Evolutionary conservation across 1,284 basidiomycete genomes (phyloP), one percentile per base, ranked within the genome.

Genomic region (Abortiporus biennis): DNA sequence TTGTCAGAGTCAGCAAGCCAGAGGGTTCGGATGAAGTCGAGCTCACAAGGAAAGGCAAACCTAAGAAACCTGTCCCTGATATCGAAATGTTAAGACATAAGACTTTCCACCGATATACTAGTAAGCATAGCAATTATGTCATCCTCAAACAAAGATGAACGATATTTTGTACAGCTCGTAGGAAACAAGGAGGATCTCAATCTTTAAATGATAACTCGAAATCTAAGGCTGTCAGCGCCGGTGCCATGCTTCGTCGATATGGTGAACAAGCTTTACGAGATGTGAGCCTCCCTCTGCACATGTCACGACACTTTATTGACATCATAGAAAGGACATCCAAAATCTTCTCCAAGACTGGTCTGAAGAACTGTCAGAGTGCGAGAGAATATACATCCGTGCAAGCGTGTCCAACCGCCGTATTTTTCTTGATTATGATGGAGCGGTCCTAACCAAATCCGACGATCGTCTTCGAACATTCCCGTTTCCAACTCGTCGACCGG

Each of bases 41-140:
- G 24, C 57, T 58, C 25, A 72, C 67, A 42, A 74, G 69, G 54
- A 78, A 70, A 48, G 76, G 78, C 47, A 82, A 78, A 52, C 72
- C 71, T 48, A 78, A 64, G 61, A 81, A 63, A 48, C 70, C 76
- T 0, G 80, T 73, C 52, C 68, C 78, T 2, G 81, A 86, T 38
- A 78, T 84, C 2, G 84, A 94, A 55, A 78, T 99, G 2, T 55
- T 99, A 32, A 74, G 75, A 47, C 92, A 96, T 60, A 99, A 99
- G 66, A 98, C 96, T 0, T 99, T 98, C 64, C 96, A 99, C 63
- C 83, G 96, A 5, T 99, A 99, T 63, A 99, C 96, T 0, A 99
- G 92, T 95, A 47, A 47, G 78, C 65, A 13, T 44, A 16, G 36
- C 1, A 25, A 12, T 36, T 8, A 6, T 12, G 3, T 17, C 8